These are phyloP conservation scores for Cystofilobasidium bisporidii DNA, from an alignment of 768 basidiomycete species.

Conservation along the genomic window DNA sequence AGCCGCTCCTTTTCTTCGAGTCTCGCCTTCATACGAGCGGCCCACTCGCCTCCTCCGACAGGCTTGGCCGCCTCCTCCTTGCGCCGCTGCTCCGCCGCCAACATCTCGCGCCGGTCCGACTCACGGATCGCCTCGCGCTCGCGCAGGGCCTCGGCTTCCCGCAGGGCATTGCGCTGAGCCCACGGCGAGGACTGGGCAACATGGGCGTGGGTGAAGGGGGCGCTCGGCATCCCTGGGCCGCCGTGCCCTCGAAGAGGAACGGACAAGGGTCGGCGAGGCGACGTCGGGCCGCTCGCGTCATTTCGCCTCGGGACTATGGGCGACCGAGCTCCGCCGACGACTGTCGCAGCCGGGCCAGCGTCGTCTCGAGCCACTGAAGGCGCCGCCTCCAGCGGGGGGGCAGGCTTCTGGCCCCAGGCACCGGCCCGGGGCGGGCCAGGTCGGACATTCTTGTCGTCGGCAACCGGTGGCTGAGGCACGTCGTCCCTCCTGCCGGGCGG, in stretches of 20 bases:
- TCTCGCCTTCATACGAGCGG: conserved; percentile 3
- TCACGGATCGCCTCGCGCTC: too few species aligned
- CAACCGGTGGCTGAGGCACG: background rate
- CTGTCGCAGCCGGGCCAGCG: too few species aligned
- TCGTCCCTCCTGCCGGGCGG: too few species aligned
- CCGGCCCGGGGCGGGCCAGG: background rate
- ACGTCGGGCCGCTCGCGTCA: too few species aligned
- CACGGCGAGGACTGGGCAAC: background rate
- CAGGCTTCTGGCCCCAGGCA: background rate
- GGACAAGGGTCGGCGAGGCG: too few species aligned
- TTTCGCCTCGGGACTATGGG: too few species aligned
- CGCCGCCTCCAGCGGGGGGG: too few species aligned
- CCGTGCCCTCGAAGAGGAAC: too few species aligned
- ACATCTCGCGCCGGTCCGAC: background rate
- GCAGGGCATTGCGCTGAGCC: background rate
- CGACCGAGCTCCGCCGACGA: too few species aligned
- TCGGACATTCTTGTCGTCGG: background rate
- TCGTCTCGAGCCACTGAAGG: too few species aligned
- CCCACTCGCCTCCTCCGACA: conserved; percentile 22
- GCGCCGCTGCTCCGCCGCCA: background rate
- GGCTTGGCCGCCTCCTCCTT: conserved; percentile 14
- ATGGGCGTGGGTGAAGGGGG: too few species aligned
- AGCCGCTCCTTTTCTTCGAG: conserved; percentile 14
- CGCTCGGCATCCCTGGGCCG: too few species aligned
- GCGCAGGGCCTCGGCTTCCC: background rate